A percentile compares a stretch with the other conserved stretches of the same genome.
phyloP scores from a whole-genome alignment of 2,329 filamentous ascomycete species.

The Dothistroma pini region DNA sequence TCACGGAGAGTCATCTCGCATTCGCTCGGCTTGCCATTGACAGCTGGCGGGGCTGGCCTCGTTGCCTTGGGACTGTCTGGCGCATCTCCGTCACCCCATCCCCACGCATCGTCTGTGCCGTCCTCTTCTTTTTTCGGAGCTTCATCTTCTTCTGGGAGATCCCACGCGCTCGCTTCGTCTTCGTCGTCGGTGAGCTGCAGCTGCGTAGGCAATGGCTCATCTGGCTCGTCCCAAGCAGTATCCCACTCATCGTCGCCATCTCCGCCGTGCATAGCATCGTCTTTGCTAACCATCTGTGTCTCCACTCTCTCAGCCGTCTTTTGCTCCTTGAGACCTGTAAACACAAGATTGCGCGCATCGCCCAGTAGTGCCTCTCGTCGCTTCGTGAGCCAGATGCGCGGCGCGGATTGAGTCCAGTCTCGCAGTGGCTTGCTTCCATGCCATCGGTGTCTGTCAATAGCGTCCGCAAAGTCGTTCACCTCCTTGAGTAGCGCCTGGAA shows the following conservation, averaged over 20 bases:
- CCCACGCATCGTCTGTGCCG: slow-evolving; percentile 66
- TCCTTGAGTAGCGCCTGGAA: slow-evolving; percentile 70
- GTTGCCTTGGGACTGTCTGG: slow-evolving; percentile 23
- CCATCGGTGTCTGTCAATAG: slow-evolving; percentile 62
- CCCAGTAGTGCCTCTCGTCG: slow-evolving; percentile 77
- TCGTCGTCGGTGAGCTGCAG: slow-evolving; percentile 38
- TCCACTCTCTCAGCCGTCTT: slow-evolving; percentile 79
- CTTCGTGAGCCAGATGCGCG: slow-evolving; percentile 79
- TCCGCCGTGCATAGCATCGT: slow-evolving; percentile 54
- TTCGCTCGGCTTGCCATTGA: slow-evolving; percentile 27
- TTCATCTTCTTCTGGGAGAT: slow-evolving; percentile 38
- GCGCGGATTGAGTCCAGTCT: slow-evolving; percentile 77
- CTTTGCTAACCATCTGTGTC: slow-evolving; percentile 70
- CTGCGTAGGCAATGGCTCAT: slow-evolving; percentile 41
- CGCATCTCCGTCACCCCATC: slow-evolving; percentile 70
- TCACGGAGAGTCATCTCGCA: slow-evolving; percentile 67
- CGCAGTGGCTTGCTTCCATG: slow-evolving; percentile 59
- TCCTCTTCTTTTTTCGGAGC: slow-evolving; percentile 26
- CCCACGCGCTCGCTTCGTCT: slow-evolving; percentile 50
- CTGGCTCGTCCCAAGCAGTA: slow-evolving; percentile 69
- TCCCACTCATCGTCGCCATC: slow-evolving; percentile 64
- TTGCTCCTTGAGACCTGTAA: slow-evolving; percentile 61
- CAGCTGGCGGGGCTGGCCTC: slow-evolving; percentile 15
- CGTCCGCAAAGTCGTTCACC: slow-evolving; percentile 61
- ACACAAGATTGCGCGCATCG: slow-evolving; percentile 65